phyloP scores from a whole-genome alignment of 305 asterid species.

The Coffea humblotiana region DNA sequence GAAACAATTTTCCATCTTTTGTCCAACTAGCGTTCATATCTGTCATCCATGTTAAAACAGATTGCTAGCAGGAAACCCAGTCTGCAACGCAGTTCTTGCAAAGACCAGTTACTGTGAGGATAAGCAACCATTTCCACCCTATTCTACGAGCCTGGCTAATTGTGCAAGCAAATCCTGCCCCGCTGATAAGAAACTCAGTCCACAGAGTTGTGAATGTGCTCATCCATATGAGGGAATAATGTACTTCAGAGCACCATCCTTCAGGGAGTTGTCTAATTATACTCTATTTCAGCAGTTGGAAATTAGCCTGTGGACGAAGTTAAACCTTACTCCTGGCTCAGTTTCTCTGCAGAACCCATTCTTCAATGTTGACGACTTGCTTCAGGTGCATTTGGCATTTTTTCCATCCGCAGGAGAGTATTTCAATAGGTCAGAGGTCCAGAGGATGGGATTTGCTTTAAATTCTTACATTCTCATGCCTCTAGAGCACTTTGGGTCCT shows the following conservation, averaged over 20 bases:
- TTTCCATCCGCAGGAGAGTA: constrained; percentile 66
- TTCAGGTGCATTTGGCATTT: constrained; percentile 75
- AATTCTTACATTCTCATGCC: constrained; percentile 88
- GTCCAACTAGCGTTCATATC: constrained; percentile 5
- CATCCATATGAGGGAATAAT: constrained; percentile 87
- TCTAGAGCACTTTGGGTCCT: constrained; percentile 80
- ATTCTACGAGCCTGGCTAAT: constrained; percentile 81
- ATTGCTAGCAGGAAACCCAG: constrained; percentile 78
- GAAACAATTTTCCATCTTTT: background rate
- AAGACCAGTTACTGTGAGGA: constrained; percentile 79
- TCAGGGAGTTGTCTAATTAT: constrained; percentile 75
- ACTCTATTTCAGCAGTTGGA: constrained; percentile 80
- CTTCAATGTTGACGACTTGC: constrained; percentile 86
- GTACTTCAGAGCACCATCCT: constrained; percentile 86
- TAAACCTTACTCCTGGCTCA: constrained; percentile 82
- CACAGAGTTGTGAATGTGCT: constrained; percentile 89
- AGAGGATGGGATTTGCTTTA: constrained; percentile 73
- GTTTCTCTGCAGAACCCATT: constrained; percentile 83
- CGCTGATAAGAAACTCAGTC: constrained; percentile 64
- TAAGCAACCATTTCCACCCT: constrained; percentile 59
- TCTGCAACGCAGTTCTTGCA: constrained; percentile 62
- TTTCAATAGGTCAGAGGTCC: constrained; percentile 72
- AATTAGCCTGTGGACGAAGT: constrained; percentile 91
- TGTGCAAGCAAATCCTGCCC: constrained; percentile 77
- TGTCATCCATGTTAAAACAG: constrained; percentile 37